Evolutionary conservation across 345 rosid genomes (phyloP).

Genomic region (Dimocarpus longan): DNA sequence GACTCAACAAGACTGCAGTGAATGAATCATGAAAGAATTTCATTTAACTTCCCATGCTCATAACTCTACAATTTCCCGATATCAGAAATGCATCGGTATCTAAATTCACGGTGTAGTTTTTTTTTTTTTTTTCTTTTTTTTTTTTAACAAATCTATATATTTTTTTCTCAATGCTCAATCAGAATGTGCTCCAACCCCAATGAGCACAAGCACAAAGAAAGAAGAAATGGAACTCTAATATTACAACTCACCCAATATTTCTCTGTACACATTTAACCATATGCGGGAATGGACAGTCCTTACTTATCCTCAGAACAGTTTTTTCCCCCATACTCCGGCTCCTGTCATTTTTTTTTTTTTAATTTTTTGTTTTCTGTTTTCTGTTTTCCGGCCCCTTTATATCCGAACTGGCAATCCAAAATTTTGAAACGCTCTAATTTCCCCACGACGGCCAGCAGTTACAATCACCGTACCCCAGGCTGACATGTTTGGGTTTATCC

Average conservation of each 20-base stretch:
- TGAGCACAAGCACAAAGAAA: constrained; percentile 50
- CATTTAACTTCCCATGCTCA: constrained; percentile 48
- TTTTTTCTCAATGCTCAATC: constrained; percentile 45
- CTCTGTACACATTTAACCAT: constrained; percentile 65
- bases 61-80: constrained; percentile 59
- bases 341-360: background rate
- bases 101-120: constrained; percentile 39
- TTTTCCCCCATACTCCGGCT: constrained; percentile 6
- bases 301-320: constrained; percentile 22
- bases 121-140: constrained; percentile 9
- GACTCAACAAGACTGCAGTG: background rate
- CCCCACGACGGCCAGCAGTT: constrained; percentile 83
- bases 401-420: constrained; percentile 84
- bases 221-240: constrained; percentile 50
- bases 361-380: background rate
- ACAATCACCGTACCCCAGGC: constrained; percentile 93
- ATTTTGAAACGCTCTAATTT: constrained; percentile 85
- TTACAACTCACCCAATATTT: constrained; percentile 68
- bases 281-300: constrained; percentile 22
- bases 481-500: constrained; percentile 50
- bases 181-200: constrained; percentile 36
- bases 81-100: constrained; percentile 37
- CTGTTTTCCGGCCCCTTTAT: constrained; percentile 11
- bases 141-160: constrained; percentile 50
- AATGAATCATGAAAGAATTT: constrained; percentile 46